These are phyloP conservation scores for Cladosporium halotolerans DNA, from an alignment of 2,329 filamentous ascomycete species.

Conservation along the genomic window DNA sequence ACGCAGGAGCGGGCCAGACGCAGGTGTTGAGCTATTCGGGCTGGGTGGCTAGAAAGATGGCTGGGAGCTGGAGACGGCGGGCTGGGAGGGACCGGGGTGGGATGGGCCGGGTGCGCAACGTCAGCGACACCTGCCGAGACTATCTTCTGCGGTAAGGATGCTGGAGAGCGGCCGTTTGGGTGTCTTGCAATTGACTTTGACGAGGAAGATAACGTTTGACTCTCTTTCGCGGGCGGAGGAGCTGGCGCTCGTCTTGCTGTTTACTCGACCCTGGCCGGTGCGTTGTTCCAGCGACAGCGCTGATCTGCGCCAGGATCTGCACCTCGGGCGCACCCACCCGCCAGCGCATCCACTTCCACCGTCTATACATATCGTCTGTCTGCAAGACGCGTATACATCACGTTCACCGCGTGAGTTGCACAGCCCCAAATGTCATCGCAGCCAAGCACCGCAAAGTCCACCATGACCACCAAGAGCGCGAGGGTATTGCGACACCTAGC, in stretches of 20 bases:
- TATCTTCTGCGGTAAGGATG: background rate
- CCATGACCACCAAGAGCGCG: too few relatives aligned
- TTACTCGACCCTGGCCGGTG: background rate
- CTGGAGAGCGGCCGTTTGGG: background rate
- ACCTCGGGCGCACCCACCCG: too few relatives aligned
- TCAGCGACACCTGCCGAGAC: slow-evolving; percentile 5
- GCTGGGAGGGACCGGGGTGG: background rate
- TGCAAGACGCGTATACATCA: too few relatives aligned
- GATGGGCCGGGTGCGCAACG: background rate
- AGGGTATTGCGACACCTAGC: too few relatives aligned
- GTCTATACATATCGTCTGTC: too few relatives aligned
- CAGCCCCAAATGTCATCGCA: too few relatives aligned
- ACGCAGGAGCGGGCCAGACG: background rate
- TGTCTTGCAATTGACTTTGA: slow-evolving; percentile 7
- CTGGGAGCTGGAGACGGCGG: background rate
- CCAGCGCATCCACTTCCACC: too few relatives aligned
- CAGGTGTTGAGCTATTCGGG: background rate
- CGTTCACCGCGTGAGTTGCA: too few relatives aligned
- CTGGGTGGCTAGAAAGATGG: slow-evolving; percentile 4
- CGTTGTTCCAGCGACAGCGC: background rate
- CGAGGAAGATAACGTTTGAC: background rate
- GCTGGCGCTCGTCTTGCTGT: background rate
- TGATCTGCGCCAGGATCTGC: background rate
- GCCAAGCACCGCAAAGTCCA: too few relatives aligned
- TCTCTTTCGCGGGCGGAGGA: background rate